Evolutionary conservation across 2,329 filamentous ascomycete genomes (phyloP), one percentile per base, ranked within the genome.

Genomic region (Neonectria coccinea): DNA sequence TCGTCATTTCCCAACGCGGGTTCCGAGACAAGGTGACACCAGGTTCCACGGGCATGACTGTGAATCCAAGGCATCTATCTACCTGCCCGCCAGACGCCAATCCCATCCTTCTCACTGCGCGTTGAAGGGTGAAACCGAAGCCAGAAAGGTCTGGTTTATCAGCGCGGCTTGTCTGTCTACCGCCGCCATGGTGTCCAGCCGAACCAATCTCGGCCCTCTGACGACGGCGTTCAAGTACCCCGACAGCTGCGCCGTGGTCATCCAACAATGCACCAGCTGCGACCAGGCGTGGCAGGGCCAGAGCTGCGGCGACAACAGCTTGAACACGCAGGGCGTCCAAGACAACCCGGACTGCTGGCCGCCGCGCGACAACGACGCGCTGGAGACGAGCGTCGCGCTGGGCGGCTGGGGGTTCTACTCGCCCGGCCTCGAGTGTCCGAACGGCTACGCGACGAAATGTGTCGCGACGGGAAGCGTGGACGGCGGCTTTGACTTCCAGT

Each of bases 331-430:
- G 36, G 48, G 56, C 61, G 65, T 64, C 16, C 63, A 56, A n/a
- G 76, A 79, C 59, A 66, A 75, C 48, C 51, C 68, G 4, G 63
- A 58, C 3, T 79, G 77, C 64, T 78, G 77, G 77, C 76, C 76
- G 3, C 33, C 70, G n/a, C 71, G 60, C 2, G 59, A 59, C 0
- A 44, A 58, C 12, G 64, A 62, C 5, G 64, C 65, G 5, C 53
- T 53, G 2, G 54, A 64, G 1, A 70, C 73, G 1, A 31, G 39
- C 1, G 59, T 59, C 3, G 66, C 74, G 5, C 58, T 79, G 14
- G 53, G 60, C 9, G 77, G 76, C 25, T 75, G 77, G 75, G 77
- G 78, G 7, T 78, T 77, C 59, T 79, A 79, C 59, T 79, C 77
- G 4, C 78, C 78, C 0, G 78, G 77, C 0, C 36, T 78, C 10